Base-by-base conservation (phyloP, 179 eudicot genomes). In the Silene vulgaris region DNA sequence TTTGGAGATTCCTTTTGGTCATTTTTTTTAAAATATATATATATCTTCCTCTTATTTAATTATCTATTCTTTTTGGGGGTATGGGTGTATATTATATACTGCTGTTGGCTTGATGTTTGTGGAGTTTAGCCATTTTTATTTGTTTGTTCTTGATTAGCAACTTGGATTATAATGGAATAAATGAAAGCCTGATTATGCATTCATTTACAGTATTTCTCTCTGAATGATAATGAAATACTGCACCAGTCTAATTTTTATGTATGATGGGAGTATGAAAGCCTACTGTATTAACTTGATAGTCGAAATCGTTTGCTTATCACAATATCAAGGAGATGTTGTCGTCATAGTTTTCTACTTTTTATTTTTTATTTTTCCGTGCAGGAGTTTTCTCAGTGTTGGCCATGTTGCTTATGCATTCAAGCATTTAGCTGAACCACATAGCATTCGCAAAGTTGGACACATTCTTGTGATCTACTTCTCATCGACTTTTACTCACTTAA, bases 1-100 rank as follows among this genome's bases (percentile, higher is more conserved):
- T 76, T 56, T 17, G 77, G 73, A 76, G 84, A 74, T 79, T 76
- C 78, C 78, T 75, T 52, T 35, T 6, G 2, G 56, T 29, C 61
- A 69, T 59, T 35, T 28, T n/a, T 11, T 17, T 67, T 4, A 57
- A 29, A n/a, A n/a, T 69, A 8, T 11, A 19, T 43, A 30, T 59
- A 32, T 57, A 16, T 35, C 14, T 29, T 5, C 16, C 32, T 7
- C 8, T 3, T 21, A 9, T 21, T 56, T 56, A 56, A 16, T 56
- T 61, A 5, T 21, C 29, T 19, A 8, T 61, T 61, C 62, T 61
- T 7, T 23, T 61, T 1, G 11, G 65, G 65, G 13, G 65, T 23
- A 16, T 30, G 65, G 30, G 4, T 19, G 14, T 21, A 23, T 0
- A 9, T 45, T 21, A 20, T 61, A 14, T 7, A 19, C 28, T 19